Percentiles rank a stretch among this genome's conserved stretches.
phyloP scores from a whole-genome alignment of 2,329 filamentous ascomycete species.

The Teratosphaeria gauchensis region DNA sequence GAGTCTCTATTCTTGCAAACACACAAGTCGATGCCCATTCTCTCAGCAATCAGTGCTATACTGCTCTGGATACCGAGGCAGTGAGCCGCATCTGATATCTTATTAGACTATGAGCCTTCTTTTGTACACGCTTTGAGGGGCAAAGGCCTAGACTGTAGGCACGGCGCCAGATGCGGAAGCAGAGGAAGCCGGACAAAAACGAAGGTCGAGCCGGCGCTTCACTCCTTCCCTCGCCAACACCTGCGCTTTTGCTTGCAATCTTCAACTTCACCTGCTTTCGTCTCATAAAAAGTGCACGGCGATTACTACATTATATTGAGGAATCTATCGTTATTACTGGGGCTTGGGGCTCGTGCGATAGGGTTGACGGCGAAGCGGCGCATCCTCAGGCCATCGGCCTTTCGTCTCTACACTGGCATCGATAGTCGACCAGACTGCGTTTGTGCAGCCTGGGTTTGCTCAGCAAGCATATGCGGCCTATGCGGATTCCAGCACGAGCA shows the following conservation, averaged over 20 bases:
- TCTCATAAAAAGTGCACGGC: not conserved
- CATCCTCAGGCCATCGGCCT: not conserved
- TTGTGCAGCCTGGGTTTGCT: slow-evolving; percentile 78
- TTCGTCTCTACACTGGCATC: slow-evolving; percentile 21
- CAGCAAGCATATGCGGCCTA: slow-evolving; percentile 32
- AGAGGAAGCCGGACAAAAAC: not conserved
- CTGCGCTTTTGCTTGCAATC: not conserved
- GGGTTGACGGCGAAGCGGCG: not conserved
- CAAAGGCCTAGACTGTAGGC: not conserved
- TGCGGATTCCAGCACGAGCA: slow-evolving; percentile 2
- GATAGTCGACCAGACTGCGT: slow-evolving; percentile 53
- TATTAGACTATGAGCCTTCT: not conserved
- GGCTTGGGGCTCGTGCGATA: not conserved
- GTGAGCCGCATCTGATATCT: not conserved
- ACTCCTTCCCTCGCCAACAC: not conserved
- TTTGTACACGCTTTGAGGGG: not conserved
- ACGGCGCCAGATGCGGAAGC: not conserved
- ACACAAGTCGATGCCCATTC: not conserved
- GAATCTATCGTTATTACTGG: not conserved
- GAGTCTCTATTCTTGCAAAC: not conserved
- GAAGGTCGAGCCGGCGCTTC: not conserved
- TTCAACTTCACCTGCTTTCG: not conserved
- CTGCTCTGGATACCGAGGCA: not conserved
- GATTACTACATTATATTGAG: not conserved
- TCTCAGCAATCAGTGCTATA: not conserved